These are phyloP conservation scores for Xylariaceae sp. DNA, from an alignment of 2,329 filamentous ascomycete genomes.

Conservation along the genomic window DNA sequence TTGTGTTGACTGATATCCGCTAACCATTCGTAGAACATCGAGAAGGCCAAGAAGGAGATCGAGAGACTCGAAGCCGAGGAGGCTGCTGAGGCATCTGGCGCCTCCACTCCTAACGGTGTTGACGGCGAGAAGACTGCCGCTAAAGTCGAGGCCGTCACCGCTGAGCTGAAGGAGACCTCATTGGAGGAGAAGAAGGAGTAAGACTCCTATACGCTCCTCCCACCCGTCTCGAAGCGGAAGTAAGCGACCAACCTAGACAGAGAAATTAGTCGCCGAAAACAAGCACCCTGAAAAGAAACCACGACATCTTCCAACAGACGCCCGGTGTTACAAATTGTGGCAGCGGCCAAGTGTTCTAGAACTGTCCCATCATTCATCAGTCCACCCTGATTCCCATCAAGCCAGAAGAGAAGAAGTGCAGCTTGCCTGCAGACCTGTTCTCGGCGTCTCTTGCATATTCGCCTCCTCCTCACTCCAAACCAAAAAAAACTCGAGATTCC, in stretches of 20 bases:
- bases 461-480: not conserved
- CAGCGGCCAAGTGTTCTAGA: not conserved
- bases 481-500: not conserved
- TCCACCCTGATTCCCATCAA: constrained; percentile 2
- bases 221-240: constrained; percentile 4
- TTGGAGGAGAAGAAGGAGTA: constrained; percentile 50
- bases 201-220: constrained; percentile 23
- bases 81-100: constrained; percentile 43
- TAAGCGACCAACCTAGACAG: constrained; percentile 1
- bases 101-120: constrained; percentile 40
- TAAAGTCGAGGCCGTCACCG: constrained; percentile 49
- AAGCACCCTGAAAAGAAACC: not conserved
- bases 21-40: constrained; percentile 68
- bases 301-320: not conserved
- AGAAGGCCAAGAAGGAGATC: constrained; percentile 94
- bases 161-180: constrained; percentile 47
- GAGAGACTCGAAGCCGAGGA: constrained; percentile 73
- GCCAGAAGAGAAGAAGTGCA: constrained; percentile 4
- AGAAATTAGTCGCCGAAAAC: not conserved
- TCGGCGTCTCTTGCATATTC: constrained; percentile 15
- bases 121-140: constrained; percentile 45
- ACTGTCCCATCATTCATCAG: constrained; percentile 1
- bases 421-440: constrained; percentile 4
- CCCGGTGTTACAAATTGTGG: not conserved
- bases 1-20: constrained; percentile 10